Evolutionary conservation across 352 stramenopile species (phyloP), one percentile per base, ranked within the genome.

Genomic region (Phytophthora lateralis): DNA sequence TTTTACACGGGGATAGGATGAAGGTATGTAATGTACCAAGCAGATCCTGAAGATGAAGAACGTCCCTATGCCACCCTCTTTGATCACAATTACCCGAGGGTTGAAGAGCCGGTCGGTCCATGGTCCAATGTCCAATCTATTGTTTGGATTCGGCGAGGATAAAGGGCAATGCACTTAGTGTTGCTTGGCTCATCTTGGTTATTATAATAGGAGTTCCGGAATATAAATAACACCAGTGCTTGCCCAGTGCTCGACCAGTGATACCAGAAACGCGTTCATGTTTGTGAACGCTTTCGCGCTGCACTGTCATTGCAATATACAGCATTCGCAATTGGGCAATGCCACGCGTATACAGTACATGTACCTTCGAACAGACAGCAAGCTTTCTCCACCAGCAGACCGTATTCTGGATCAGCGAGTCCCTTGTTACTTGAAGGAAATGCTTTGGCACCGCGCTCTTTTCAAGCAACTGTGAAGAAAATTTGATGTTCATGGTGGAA

Each of bases 1-100:
- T 62, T 67, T 67, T 66, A 44, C 29, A 63, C 55, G 44, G 42
- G 26, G 58, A 43, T 61, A 39, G 49, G 34, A 38, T 63, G 21
- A n/a, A 39, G 37, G 46, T 56, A 41, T 37, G 55, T 63, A 63
- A 63, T 63, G 55, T 20, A 57, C 18, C 6, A 20, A 63, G 5
- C 55, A 63, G 55, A 63, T 63, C 55, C 38, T 46, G 43, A 62
- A 47, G 43, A 46, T 41, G 35, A 20, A 42, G 35, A 39, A 39
- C 35, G 20, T 42, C 35, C 35, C 35, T 42, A 42, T 42, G 35
- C 14, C 35, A 42, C 1, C 6, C 35, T 39, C 34, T 39, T 39
- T 2, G 9, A 39, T n/a, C 34, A 39, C 14, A 12, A 39, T 39
- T 35, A 39, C 34, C 35, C 15, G 35, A 6, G 32, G 17, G 32